A percentile compares a stretch with the other conserved stretches of the same genome.
Conservation (phyloP, 805 yeast species). For the Ogataea degrootiae region DNA sequence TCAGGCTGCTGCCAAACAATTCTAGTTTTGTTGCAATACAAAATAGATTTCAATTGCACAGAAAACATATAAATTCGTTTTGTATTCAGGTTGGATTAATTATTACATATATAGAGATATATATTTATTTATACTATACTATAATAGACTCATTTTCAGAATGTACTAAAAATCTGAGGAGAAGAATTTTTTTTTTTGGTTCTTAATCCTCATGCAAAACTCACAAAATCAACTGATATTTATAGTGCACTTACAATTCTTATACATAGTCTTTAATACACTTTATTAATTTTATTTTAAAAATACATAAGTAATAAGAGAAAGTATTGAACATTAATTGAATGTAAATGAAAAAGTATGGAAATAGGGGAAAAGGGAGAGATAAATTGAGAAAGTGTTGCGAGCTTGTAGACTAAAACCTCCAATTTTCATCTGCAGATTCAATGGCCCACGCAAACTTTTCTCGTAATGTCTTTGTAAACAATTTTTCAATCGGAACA, state of each 20-base stretch:
- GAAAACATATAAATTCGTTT: neutral
- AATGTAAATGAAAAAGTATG: no score
- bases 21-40: slow-evolving; percentile 35
- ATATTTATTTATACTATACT: no score
- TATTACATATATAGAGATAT: no score
- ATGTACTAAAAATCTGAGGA: no score
- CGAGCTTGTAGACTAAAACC: slow-evolving; percentile 43
- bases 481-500: slow-evolving; percentile 89
- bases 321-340: neutral
- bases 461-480: slow-evolving; percentile 86
- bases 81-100: neutral
- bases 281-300: neutral
- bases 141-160: no score
- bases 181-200: no score
- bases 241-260: neutral
- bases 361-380: neutral
- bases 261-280: slow-evolving; percentile 11
- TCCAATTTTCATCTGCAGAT: slow-evolving; percentile 84
- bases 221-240: neutral
- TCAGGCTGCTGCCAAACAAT: slow-evolving; percentile 86
- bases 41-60: neutral
- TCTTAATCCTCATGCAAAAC: no score
- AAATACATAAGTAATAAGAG: neutral
- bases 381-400: neutral
- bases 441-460: slow-evolving; percentile 96